These are phyloP conservation scores for Fusarium staphyleae DNA, from an alignment of 2,329 filamentous ascomycete genomes.

Conservation along the genomic window DNA sequence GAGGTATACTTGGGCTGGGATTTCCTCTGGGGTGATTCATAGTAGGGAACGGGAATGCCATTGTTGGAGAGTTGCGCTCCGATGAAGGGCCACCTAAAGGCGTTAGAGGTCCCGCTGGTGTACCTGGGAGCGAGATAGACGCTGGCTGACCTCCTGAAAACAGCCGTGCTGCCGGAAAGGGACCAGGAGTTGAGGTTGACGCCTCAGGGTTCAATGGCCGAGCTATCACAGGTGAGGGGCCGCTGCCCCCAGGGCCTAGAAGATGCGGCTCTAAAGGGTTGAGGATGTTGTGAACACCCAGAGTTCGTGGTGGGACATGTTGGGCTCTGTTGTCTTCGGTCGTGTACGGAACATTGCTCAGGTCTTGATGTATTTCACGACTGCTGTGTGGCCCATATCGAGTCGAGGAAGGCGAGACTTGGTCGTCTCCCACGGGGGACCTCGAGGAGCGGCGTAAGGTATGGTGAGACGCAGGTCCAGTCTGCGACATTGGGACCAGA, in stretches of 20 bases:
- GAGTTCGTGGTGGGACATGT: constrained; percentile 37
- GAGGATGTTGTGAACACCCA: constrained; percentile 50
- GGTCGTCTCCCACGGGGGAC: constrained; percentile 51
- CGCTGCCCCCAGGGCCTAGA: constrained; percentile 26
- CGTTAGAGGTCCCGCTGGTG: constrained; percentile 41
- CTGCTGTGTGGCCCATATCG: constrained; percentile 32
- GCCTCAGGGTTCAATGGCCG: constrained; percentile 32
- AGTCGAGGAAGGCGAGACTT: constrained; percentile 36
- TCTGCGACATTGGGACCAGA: constrained; percentile 70
- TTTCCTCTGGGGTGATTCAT: constrained; percentile 42
- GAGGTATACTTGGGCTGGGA: constrained; percentile 44
- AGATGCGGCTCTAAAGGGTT: constrained; percentile 47
- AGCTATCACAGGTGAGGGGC: constrained; percentile 14
- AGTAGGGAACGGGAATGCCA: constrained; percentile 43
- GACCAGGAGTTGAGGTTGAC: constrained; percentile 23
- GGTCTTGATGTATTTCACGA: constrained; percentile 37
- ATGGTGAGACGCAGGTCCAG: constrained; percentile 63
- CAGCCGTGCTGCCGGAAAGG: constrained; percentile 35
- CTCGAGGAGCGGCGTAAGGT: constrained; percentile 58
- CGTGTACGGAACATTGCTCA: constrained; percentile 29
- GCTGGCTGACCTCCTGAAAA: constrained; percentile 41
- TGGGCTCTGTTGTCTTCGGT: constrained; percentile 37
- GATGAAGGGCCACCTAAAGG: constrained; percentile 43
- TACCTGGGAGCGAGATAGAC: constrained; percentile 46
- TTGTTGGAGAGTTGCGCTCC: constrained; percentile 44